Evolutionary conservation across 1,284 basidiomycete species (phyloP).

Genomic region (Veloporphyrellus conicus): DNA sequence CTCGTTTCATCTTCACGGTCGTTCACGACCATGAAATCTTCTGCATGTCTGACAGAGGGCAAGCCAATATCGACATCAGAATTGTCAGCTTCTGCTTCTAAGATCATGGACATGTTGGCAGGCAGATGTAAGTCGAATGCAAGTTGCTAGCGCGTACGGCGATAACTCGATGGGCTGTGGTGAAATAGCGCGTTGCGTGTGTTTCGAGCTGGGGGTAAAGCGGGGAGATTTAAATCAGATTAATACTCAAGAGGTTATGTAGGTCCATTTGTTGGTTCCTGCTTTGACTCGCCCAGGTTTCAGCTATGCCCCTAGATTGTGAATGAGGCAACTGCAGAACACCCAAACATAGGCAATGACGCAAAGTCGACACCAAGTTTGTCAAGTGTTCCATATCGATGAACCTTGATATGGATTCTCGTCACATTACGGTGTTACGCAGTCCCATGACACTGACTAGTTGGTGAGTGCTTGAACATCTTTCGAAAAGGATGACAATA

Average conservation of each 20-base stretch:
- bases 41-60: conserved; percentile 3
- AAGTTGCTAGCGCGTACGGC: neutral
- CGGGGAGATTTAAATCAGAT: neutral
- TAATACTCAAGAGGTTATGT: conserved; percentile 18
- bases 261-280: conserved; percentile 17
- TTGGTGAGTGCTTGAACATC: too few species aligned
- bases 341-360: conserved; percentile 20
- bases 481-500: too few species aligned
- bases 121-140: neutral
- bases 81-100: conserved; percentile 17
- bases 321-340: conserved; percentile 8
- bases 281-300: too few species aligned
- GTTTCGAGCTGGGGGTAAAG: neutral
- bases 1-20: conserved; percentile 2
- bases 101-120: conserved; percentile 16
- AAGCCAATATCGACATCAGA: conserved; percentile 12
- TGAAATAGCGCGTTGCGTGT: neutral
- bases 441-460: too few species aligned
- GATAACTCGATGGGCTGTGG: neutral
- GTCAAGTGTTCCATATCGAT: conserved; percentile 4
- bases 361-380: conserved; percentile 21
- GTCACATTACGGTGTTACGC: too few species aligned
- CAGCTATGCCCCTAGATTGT: neutral
- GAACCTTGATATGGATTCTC: conserved; percentile 28
- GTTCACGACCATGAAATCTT: conserved; percentile 15